Base-by-base conservation (phyloP, 139 green algal genomes). In the Penium margaritaceum region DNA sequence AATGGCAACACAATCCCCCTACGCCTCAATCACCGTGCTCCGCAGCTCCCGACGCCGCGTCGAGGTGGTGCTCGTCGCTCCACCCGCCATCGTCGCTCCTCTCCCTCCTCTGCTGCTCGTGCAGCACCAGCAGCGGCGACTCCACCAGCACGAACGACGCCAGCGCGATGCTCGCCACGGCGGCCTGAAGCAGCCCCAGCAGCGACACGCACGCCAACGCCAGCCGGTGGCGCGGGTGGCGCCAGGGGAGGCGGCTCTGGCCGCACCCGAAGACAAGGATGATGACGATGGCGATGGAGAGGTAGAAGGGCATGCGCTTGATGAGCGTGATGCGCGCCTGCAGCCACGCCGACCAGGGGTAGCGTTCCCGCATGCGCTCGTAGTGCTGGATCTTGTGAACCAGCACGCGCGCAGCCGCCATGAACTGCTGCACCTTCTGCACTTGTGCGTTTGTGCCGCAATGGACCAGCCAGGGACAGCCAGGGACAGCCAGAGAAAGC, bases 361-460 rank as follows among this genome's bases (percentile, higher is more conserved):
- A 61, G 21, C 63, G 33, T 33, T 34, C 15, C 12, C 63, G 5
- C 63, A 71, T 71, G 33, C 63, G 33, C 14, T 71, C 63, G 47
- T 71, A 61, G 63, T 71, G 63, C 47, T 71, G 63, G 19, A 71
- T 17, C 29, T 71, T 71, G 34, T 61, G 24, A 34, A 71, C 47
- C 44, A 39, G 32, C 29, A 61, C 32, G 30, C 47, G 32, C 44
- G 63, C 63, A 15, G 47, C 63, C 14, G 63, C 63, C 63, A 71
- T 71, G 29, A 71, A 71, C 47, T 71, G 63, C 32, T 71, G 63
- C 0, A 71, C 63, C 24, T 71, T 71, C 63, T 71, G 63, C 29
- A n/a, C n/a, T n/a, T n/a, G n/a, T n/a, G n/a, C n/a, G n/a, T n/a
- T n/a, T n/a, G n/a, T n/a, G n/a, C n/a, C n/a, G n/a, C n/a, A n/a